These are phyloP conservation scores for Avena insularis DNA, from an alignment of 176 grass and related monocot genomes.

Conservation along the genomic window DNA sequence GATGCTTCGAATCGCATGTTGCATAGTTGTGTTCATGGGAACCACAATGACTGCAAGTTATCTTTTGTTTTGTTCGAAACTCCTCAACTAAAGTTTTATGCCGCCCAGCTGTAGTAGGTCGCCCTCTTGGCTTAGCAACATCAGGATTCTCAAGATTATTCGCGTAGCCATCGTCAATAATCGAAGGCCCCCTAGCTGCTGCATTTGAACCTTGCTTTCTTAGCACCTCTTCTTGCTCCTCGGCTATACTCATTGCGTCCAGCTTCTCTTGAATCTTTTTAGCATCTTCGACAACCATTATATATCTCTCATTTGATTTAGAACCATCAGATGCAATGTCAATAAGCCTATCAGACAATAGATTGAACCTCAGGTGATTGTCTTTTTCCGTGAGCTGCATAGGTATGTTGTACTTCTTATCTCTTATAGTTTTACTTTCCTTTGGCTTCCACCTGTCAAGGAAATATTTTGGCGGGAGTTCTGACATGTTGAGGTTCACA, in stretches of 20 bases:
- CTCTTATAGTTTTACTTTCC: too few species aligned
- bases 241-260: not conserved
- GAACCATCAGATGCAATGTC: not conserved
- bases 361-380: not conserved
- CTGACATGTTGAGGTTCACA: not conserved
- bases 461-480: not conserved
- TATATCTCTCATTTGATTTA: not conserved
- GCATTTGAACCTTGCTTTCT: too few species aligned
- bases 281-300: not conserved
- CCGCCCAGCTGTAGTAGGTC: not conserved
- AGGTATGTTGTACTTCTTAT: not conserved
- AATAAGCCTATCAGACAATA: not conserved
- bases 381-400: rapidly evolving
- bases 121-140: not conserved
- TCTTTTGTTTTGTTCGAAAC: not conserved
- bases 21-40: not conserved
- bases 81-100: not conserved
- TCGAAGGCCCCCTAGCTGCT: too few species aligned
- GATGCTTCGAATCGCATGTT: not conserved
- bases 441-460: too few species aligned
- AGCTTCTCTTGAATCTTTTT: not conserved
- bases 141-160: not conserved
- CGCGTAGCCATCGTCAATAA: not conserved
- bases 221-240: not conserved
- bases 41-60: not conserved